Percentiles rank a stretch among this genome's conserved stretches.
Evolutionary conservation across 257 asterid genomes (phyloP).

Genomic region (Eustoma russellianum): DNA sequence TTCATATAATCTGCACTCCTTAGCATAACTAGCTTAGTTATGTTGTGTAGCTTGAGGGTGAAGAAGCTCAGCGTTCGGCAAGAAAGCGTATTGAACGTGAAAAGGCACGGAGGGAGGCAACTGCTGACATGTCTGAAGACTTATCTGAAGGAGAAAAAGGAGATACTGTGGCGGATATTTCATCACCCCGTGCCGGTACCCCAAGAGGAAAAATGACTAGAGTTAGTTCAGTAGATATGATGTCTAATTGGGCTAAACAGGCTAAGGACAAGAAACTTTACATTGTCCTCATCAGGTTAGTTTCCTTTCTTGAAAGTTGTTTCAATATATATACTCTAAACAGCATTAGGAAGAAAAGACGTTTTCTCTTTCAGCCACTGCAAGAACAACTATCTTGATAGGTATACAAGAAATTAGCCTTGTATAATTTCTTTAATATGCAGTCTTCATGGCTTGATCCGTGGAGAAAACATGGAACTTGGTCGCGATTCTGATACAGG

Average conservation of each 20-base stretch:
- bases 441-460: constrained; percentile 71
- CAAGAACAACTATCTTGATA: not conserved
- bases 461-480: constrained; percentile 83
- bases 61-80: constrained; percentile 45
- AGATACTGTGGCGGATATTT: constrained; percentile 36
- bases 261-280: constrained; percentile 46
- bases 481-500: constrained; percentile 77
- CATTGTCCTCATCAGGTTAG: constrained; percentile 57
- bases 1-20: too few species aligned
- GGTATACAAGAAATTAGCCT: not conserved
- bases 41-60: constrained; percentile 44
- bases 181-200: constrained; percentile 26
- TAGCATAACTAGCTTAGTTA: not conserved
- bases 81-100: constrained; percentile 42
- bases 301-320: not conserved
- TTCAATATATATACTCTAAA: not conserved
- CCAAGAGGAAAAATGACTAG: constrained; percentile 37
- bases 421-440: constrained; percentile 1
- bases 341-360: not conserved
- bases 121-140: constrained; percentile 76
- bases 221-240: constrained; percentile 40
- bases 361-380: not conserved
- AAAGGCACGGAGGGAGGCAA: constrained; percentile 58
- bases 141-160: constrained; percentile 70
- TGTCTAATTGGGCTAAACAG: constrained; percentile 42